A percentile compares a stretch with the other conserved stretches of the same genome.
phyloP scores from a whole-genome alignment of 225 moss, liverwort and hornwort genomes.

The Antitrichia curtipendula region DNA sequence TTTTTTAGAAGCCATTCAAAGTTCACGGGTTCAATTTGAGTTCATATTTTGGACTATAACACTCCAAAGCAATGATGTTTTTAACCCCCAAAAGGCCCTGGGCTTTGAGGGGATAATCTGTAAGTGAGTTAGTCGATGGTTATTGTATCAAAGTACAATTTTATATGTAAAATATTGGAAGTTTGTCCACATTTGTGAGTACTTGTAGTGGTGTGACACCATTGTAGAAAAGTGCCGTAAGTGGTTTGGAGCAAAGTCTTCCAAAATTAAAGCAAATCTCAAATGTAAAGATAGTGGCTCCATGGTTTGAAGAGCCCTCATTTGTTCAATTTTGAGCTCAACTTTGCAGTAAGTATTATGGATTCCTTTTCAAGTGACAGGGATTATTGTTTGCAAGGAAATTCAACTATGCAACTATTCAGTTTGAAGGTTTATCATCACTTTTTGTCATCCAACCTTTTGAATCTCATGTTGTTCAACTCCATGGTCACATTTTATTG shows the following conservation, averaged over 20 bases:
- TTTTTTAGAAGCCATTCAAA: no score
- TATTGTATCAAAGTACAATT: not conserved
- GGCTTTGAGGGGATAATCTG: no score
- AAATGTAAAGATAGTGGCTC: not conserved
- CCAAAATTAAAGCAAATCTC: not conserved
- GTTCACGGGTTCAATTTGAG: no score
- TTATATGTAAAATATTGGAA: not conserved
- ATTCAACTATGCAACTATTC: not conserved
- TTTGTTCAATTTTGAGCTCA: not conserved
- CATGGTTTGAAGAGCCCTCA: not conserved
- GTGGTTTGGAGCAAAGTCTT: not conserved
- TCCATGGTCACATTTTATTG: not conserved
- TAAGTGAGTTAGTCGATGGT: not conserved
- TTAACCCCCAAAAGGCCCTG: no score
- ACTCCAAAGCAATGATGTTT: no score
- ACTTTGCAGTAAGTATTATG: not conserved
- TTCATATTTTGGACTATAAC: no score
- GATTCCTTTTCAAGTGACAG: not conserved
- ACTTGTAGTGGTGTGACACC: no score
- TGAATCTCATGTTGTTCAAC: not conserved
- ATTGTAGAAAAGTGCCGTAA: not conserved
- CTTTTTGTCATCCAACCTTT: not conserved
- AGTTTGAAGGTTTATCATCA: not conserved
- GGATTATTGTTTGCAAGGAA: not conserved
- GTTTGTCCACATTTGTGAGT: not conserved